Conservation (phyloP, 768 basidiomycete genomes). For the Chlorophyllum brunneum region DNA sequence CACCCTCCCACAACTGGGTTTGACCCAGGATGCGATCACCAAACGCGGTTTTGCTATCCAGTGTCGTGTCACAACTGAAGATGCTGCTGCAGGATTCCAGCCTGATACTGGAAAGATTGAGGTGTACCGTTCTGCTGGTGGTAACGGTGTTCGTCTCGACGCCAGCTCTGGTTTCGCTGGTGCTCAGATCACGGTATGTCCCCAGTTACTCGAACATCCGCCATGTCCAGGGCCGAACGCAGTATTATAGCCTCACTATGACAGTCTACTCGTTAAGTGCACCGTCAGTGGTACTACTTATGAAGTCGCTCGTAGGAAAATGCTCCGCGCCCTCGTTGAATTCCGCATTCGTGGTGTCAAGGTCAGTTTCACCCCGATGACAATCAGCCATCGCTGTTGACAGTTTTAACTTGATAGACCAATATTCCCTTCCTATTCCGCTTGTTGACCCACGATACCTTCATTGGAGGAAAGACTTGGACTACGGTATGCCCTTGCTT, state of each 20-base stretch:
- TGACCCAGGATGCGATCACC: constrained; percentile 93
- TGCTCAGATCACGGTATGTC: constrained; percentile 90
- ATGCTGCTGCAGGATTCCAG: constrained; percentile 88
- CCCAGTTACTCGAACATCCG: background rate
- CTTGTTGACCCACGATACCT: constrained; percentile 92
- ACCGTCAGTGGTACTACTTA: constrained; percentile 96
- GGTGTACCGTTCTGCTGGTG: constrained; percentile 97
- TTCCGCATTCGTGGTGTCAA: constrained; percentile 99
- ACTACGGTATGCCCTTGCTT: constrained; percentile 54
- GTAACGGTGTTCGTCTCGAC: constrained; percentile 96
- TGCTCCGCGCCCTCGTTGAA: constrained; percentile 98
- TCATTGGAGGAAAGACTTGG: constrained; percentile 97
- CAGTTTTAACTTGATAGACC: constrained; percentile 51
- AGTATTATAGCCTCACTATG: constrained; percentile 82
- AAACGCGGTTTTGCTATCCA: constrained; percentile 98
- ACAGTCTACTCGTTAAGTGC: constrained; percentile 95
- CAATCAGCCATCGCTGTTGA: background rate
- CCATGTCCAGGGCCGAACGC: background rate
- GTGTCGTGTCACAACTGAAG: constrained; percentile 97
- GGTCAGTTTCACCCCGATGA: constrained; percentile 33
- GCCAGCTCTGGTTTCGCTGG: constrained; percentile 97
- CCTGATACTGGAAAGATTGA: constrained; percentile 99
- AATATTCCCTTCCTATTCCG: constrained; percentile 99
- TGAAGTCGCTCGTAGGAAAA: constrained; percentile 97
- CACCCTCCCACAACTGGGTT: constrained; percentile 88